phyloP scores from a whole-genome alignment of 2,329 filamentous ascomycete genomes.

The Monilinia vaccinii-corymbosi region DNA sequence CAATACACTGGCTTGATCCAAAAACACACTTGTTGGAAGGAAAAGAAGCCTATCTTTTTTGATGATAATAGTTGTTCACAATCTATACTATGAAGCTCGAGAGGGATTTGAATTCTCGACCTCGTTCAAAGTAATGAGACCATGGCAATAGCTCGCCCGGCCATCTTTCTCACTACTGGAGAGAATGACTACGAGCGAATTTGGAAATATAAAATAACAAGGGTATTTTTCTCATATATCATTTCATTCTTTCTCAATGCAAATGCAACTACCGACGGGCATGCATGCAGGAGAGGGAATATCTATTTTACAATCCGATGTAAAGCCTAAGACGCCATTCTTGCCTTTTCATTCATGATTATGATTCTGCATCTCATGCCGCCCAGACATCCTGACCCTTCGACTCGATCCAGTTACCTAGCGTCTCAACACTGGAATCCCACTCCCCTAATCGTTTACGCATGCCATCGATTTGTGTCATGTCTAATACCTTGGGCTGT shows the following conservation, averaged over 20 bases:
- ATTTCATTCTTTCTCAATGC: conserved; percentile 5
- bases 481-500: conserved; percentile 94
- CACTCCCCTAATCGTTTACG: conserved; percentile 79
- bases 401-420: conserved; percentile 94
- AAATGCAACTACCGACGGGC: not conserved
- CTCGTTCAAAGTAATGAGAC: not conserved
- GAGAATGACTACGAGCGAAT: not conserved
- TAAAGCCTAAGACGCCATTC: conserved; percentile 21
- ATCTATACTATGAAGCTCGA: not conserved
- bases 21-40: not conserved
- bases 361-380: conserved; percentile 41
- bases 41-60: not conserved
- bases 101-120: not conserved
- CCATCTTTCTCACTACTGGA: not conserved
- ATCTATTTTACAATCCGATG: conserved; percentile 27
- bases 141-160: not conserved
- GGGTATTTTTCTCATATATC: conserved; percentile 3
- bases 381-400: conserved; percentile 96
- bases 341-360: conserved; percentile 3
- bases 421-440: conserved; percentile 90
- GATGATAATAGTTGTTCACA: not conserved
- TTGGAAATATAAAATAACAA: not conserved
- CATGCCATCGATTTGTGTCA: conserved; percentile 93
- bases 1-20: not conserved
- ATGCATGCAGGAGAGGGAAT: conserved; percentile 9